Conservation (phyloP, 108 stramenopile species). For the Skeletonema tropicum region DNA sequence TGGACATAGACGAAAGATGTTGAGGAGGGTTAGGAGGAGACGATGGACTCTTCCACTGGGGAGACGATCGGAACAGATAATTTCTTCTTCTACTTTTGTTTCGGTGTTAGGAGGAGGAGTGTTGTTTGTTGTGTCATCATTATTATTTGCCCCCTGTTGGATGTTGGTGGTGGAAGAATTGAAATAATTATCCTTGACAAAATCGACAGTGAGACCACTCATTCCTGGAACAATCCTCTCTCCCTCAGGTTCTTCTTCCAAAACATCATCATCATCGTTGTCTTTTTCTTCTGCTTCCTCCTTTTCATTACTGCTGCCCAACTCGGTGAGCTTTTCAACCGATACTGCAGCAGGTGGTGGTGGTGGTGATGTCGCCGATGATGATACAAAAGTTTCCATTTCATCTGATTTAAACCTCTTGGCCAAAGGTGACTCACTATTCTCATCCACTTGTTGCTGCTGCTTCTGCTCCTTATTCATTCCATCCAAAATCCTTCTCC, state of each 20-base stretch:
- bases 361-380: not conserved
- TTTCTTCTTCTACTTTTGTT: conserved; percentile 19
- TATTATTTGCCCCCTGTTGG: not conserved
- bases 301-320: not conserved
- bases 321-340: not conserved
- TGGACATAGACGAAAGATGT: conserved; percentile 47
- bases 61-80: conserved; percentile 31
- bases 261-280: not conserved
- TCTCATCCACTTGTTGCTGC: conserved; percentile 6
- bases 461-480: conserved; percentile 2
- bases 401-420: conserved; percentile 34
- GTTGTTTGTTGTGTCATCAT: not conserved
- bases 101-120: not conserved
- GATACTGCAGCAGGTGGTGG: not conserved
- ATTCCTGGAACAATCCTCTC: conserved; percentile 43
- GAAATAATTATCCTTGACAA: conserved; percentile 26
- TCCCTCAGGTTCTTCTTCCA: conserved; percentile 16
- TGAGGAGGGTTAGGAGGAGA: conserved; percentile 39
- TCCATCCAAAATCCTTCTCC: not conserved
- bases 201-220: conserved; percentile 44
- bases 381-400: not conserved
- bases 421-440: not conserved
- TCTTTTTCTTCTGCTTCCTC: no score
- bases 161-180: not conserved
- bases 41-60: conserved; percentile 44